phyloP scores from a whole-genome alignment of 805 yeast genomes.

The Candida rishiriensis region DNA sequence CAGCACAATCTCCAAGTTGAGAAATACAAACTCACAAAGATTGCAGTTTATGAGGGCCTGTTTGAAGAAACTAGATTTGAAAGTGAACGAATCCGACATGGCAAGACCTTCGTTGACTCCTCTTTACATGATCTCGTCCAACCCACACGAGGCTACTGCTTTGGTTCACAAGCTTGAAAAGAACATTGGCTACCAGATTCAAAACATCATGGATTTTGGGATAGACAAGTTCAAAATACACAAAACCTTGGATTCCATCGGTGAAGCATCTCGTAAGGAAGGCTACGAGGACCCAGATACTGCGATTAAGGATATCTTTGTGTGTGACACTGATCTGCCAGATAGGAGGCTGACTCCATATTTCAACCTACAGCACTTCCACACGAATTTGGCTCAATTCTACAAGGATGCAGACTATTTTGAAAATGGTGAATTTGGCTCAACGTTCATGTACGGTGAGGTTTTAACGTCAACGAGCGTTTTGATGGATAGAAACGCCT shows the following conservation, averaged over 20 bases:
- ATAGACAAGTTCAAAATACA: conserved; percentile 54
- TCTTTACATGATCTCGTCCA: conserved; percentile 45
- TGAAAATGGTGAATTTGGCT: conserved; percentile 46
- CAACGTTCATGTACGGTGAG: conserved; percentile 70
- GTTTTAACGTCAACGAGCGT: conserved; percentile 86
- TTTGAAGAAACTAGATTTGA: conserved; percentile 58
- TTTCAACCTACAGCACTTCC: conserved; percentile 62
- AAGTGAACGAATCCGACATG: conserved; percentile 51
- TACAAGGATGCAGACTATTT: conserved; percentile 27
- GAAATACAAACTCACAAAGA: conserved; percentile 43
- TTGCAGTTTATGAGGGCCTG: conserved; percentile 52
- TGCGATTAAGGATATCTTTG: conserved; percentile 51
- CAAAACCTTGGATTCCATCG: conserved; percentile 30
- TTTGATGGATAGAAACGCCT: conserved; percentile 68
- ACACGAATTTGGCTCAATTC: conserved; percentile 34
- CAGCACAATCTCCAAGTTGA: conserved; percentile 37
- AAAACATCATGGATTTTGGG: conserved; percentile 43
- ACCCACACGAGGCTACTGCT: conserved; percentile 25
- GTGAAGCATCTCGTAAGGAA: conserved; percentile 25
- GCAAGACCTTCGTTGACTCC: conserved; percentile 69
- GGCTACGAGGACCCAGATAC: conserved; percentile 51
- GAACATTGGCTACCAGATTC: conserved; percentile 33
- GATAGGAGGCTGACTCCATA: conserved; percentile 57
- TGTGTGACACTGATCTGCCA: conserved; percentile 41
- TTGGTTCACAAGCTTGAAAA: conserved; percentile 31